Conservation (phyloP, 2,329 filamentous ascomycete species). For the Scedosporium minutisporum region DNA sequence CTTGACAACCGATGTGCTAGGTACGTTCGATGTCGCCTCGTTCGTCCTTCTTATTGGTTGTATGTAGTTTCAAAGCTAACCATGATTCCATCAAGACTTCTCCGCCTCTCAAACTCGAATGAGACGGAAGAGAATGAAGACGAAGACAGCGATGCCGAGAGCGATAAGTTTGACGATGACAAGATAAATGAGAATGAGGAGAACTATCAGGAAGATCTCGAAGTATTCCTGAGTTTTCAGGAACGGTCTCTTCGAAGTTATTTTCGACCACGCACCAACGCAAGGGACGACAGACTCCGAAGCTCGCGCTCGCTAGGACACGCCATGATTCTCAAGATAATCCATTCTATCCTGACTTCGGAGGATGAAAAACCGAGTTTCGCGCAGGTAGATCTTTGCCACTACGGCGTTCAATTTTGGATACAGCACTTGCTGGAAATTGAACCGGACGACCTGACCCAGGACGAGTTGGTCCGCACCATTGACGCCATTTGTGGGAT, state of each 20-base stretch:
- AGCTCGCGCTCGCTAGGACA: neutral
- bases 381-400: neutral
- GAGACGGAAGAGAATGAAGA: neutral
- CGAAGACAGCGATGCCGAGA: neutral
- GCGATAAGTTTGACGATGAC: neutral
- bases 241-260: neutral
- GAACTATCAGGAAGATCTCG: neutral
- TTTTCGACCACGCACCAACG: neutral
- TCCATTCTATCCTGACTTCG: neutral
- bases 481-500: slow-evolving; percentile 4
- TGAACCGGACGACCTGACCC: neutral
- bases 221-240: slow-evolving; percentile 2
- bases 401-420: neutral
- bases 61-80: neutral
- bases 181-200: neutral
- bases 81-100: neutral
- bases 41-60: neutral
- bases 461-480: neutral
- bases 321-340: neutral
- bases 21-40: neutral
- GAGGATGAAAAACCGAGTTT: neutral
- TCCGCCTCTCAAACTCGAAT: neutral
- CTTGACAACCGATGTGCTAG: slow-evolving; percentile 4
- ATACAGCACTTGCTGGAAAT: neutral
- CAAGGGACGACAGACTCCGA: neutral